Evolutionary conservation across 352 stramenopile genomes (phyloP), one percentile per base, ranked within the genome.

Genomic region (Pythium plurisporium): DNA sequence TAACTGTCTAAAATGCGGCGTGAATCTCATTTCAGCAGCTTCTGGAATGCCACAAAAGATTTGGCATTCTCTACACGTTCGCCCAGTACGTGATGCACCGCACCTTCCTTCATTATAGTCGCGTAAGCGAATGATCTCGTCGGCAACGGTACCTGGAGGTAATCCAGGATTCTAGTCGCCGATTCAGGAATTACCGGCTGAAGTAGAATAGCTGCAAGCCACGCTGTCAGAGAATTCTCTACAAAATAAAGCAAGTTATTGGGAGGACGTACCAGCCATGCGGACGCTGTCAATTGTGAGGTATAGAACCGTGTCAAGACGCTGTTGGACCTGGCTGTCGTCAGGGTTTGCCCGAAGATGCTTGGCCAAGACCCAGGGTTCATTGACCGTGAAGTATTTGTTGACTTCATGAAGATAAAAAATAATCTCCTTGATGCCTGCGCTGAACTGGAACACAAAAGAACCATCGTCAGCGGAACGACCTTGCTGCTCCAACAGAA

Each of bases 331-430:
- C 0, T 67, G 59, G 0, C 50, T 61, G 19, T 71, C 69, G 27
- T 64, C 27, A 15, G 82, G 59, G 11, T 67, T 29, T 5, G 58
- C 51, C 10, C 78, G 72, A 4, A 91, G 68, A 10, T 70, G 61
- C 66, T 91, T 91, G n/a, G 70, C 74, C 9, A 91, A 54, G 40
- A 89, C 69, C 81, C 83, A 94, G 51, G 83, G 83, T 27, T 91
- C 81, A 60, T 87, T 86, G 3, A 74, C 64, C 4, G 83, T 86
- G 47, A 94, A 94, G 63, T 91, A 88, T 69, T 76, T 72, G 48
- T 94, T 94, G 31, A 94, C 75, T 55, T 94, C 82, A 49, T 91
- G 76, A 8, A 94, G 73, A 52, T 83, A 90, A 44, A 88, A 86
- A 7, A 94, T 65, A 48, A 94, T 77, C 47, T 87, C 76, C 68